phyloP scores from a whole-genome alignment of 495 filamentous ascomycete species.

The Chlorociboria aeruginascens region DNA sequence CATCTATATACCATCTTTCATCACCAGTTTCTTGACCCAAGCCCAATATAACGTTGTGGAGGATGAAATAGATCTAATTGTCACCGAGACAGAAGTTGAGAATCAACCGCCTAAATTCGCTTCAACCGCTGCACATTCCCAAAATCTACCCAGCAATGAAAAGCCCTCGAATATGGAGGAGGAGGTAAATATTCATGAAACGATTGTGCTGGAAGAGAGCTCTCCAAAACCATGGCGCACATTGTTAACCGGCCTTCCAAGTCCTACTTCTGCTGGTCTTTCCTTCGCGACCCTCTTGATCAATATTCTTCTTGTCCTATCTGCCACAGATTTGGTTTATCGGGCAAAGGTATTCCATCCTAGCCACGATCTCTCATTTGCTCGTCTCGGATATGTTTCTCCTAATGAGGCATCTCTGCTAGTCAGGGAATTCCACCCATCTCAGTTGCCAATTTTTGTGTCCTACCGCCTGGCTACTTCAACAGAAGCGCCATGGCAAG shows the following conservation, averaged over 20 bases:
- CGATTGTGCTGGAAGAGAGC: conserved; percentile 28
- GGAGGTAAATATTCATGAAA: conserved; percentile 39
- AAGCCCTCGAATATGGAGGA: conserved; percentile 26
- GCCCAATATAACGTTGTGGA: conserved; percentile 45
- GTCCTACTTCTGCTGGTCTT: conserved; percentile 42
- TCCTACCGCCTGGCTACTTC: conserved; percentile 36
- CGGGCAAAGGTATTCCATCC: conserved; percentile 54
- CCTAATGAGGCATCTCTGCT: conserved; percentile 68
- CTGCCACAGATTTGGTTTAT: conserved; percentile 64
- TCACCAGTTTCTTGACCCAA: conserved; percentile 43
- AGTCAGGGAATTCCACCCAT: conserved; percentile 66
- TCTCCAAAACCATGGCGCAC: conserved; percentile 38
- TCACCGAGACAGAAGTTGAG: conserved; percentile 36
- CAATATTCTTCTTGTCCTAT: conserved; percentile 52
- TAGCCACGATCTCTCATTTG: conserved; percentile 67
- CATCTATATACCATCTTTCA: conserved; percentile 60
- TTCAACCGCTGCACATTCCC: conserved; percentile 21
- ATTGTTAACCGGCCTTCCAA: conserved; percentile 66
- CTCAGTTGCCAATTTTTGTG: conserved; percentile 63
- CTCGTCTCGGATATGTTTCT: conserved; percentile 76
- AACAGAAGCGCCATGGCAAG: conserved; percentile 47
- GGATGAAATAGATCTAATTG: conserved; percentile 46
- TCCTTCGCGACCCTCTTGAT: conserved; percentile 54
- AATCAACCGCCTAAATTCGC: conserved; percentile 10
- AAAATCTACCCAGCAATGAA: conserved; percentile 20